Conservation (phyloP, 2,329 filamentous ascomycete species). For the Reticulascus tulasneorum region DNA sequence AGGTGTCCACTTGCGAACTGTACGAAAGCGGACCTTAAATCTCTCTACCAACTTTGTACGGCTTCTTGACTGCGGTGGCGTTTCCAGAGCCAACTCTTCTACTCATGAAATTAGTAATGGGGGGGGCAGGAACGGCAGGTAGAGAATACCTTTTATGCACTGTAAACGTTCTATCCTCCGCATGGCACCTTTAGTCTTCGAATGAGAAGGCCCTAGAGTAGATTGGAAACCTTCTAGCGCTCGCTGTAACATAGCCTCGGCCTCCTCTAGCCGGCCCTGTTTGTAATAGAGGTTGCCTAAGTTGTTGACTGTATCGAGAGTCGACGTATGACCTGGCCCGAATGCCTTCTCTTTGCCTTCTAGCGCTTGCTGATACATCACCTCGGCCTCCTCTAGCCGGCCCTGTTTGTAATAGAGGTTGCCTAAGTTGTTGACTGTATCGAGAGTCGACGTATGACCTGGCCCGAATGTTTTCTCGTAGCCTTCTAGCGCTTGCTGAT, state of each 20-base stretch:
- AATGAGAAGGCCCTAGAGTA: too few relatives aligned
- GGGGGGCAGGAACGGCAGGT: too few relatives aligned
- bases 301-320: slow-evolving; percentile 20
- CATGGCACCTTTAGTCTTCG: too few relatives aligned
- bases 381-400: slow-evolving; percentile 52
- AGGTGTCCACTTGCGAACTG: too few relatives aligned
- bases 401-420: slow-evolving; percentile 37
- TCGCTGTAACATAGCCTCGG: slow-evolving; percentile 15
- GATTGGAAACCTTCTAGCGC: slow-evolving; percentile 20
- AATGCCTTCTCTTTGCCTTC: slow-evolving; percentile 19
- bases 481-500: slow-evolving; percentile 30
- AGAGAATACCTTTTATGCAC: too few relatives aligned
- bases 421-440: slow-evolving; percentile 12
- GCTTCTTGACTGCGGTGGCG: too few relatives aligned
- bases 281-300: slow-evolving; percentile 23
- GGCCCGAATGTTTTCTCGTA: slow-evolving; percentile 17
- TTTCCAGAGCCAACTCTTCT: too few relatives aligned
- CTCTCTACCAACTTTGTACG: too few relatives aligned
- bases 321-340: slow-evolving; percentile 15
- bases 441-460: slow-evolving; percentile 16
- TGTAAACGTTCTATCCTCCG: too few relatives aligned
- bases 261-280: not conserved
- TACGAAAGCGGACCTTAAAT: too few relatives aligned
- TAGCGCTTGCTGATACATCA: slow-evolving; percentile 44
- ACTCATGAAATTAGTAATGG: too few relatives aligned